Conservation (phyloP, 2,329 filamentous ascomycete species). For the Cordyceps militaris region DNA sequence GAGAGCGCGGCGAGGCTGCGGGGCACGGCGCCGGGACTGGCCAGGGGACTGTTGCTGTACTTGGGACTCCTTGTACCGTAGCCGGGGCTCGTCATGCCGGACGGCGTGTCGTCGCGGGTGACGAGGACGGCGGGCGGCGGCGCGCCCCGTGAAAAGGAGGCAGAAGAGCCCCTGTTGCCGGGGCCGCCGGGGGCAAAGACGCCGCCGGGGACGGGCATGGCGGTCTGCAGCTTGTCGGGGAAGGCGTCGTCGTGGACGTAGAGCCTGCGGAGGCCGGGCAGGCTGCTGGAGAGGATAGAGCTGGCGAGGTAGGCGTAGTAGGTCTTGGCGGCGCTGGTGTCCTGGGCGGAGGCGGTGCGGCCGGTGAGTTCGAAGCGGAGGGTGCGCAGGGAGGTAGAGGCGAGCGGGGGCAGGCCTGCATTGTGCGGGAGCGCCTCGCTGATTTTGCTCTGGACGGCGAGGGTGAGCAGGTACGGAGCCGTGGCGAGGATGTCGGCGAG, state of each 20-base stretch:
- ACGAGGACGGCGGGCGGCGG: conserved; percentile 19
- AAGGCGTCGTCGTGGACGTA: conserved; percentile 85
- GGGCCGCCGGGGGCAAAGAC: conserved; percentile 21
- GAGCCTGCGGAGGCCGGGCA: conserved; percentile 67
- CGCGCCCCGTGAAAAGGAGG: conserved; percentile 19
- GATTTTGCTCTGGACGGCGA: conserved; percentile 47
- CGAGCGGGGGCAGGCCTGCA: conserved; percentile 49
- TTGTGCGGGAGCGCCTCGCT: conserved; percentile 42
- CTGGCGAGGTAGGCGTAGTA: conserved; percentile 83
- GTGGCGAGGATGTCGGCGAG: conserved; percentile 55
- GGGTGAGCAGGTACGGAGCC: conserved; percentile 50
- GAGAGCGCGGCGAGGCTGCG: conserved; percentile 24
- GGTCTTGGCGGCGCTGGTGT: conserved; percentile 44
- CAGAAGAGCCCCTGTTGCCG: conserved; percentile 26
- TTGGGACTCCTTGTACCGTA: conserved; percentile 13
- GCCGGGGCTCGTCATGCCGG: conserved; percentile 13
- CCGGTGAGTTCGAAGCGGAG: conserved; percentile 79
- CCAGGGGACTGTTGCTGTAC: conserved; percentile 19
- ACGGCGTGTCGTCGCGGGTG: conserved; percentile 16
- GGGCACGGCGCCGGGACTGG: conserved; percentile 12
- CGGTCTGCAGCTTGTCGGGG: conserved; percentile 65
- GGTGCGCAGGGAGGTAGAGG: conserved; percentile 60
- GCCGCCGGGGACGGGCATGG: conserved; percentile 58
- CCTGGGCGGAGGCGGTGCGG: conserved; percentile 48
- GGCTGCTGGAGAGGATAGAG: conserved; percentile 68